These are phyloP conservation scores for Bipolaris sorokiniana DNA, from an alignment of 2,329 filamentous ascomycete genomes.

Conservation along the genomic window DNA sequence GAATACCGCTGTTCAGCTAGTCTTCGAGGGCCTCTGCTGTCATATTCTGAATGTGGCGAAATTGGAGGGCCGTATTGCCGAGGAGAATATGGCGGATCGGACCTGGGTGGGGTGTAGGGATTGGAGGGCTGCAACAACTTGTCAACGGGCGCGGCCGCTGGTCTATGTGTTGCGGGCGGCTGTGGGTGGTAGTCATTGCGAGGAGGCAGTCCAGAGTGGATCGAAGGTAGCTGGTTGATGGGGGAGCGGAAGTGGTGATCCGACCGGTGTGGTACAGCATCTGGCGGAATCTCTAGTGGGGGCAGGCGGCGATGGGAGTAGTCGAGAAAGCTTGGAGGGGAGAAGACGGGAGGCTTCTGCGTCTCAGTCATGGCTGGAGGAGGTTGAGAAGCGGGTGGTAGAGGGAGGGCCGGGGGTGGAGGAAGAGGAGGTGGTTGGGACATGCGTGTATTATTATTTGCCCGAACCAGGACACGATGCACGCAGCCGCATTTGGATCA, in stretches of 20 bases:
- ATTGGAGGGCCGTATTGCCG: constrained; percentile 46
- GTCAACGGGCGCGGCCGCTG: constrained; percentile 45
- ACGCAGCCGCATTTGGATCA: constrained; percentile 50
- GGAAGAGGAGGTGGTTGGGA: constrained; percentile 51
- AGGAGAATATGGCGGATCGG: constrained; percentile 50
- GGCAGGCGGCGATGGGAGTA: constrained; percentile 50
- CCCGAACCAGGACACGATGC: constrained; percentile 49
- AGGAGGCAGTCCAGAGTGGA: constrained; percentile 42
- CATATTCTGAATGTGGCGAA: constrained; percentile 47
- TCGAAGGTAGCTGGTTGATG: constrained; percentile 47
- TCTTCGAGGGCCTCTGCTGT: constrained; percentile 36
- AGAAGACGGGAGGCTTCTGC: constrained; percentile 52
- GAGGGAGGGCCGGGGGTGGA: constrained; percentile 52
- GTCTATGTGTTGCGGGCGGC: constrained; percentile 27
- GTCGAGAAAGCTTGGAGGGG: constrained; percentile 49
- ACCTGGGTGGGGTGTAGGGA: constrained; percentile 49
- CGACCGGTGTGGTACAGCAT: constrained; percentile 46
- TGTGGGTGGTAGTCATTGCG: constrained; percentile 41
- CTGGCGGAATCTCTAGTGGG: constrained; percentile 49
- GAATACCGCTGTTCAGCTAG: constrained; percentile 42
- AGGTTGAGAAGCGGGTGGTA: constrained; percentile 44
- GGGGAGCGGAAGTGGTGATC: constrained; percentile 50
- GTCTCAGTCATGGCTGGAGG: constrained; percentile 54
- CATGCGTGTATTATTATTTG: constrained; percentile 54
- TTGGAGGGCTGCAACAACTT: constrained; percentile 45